Evolutionary conservation across 2,329 filamentous ascomycete genomes (phyloP), one percentile per base, ranked within the genome.

Genomic region (Fusarium lateritium): DNA sequence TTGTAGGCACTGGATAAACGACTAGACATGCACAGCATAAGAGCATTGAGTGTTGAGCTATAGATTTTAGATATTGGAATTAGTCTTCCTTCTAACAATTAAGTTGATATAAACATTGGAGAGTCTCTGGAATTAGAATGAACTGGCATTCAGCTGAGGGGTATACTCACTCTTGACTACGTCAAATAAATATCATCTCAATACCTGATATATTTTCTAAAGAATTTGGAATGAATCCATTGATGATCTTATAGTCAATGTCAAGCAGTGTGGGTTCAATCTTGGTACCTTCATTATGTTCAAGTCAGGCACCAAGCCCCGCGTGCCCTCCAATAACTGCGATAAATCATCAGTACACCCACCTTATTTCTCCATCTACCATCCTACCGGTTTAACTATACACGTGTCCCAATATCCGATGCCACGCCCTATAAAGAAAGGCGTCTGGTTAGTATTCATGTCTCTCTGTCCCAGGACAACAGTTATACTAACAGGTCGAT

Each of bases 341-440:
- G 36, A 58, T 10, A 39, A 22, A 56, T 33, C 6, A 36, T 19
- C 10, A 9, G 4, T 21, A 49, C 13, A 24, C 14, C 24, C 46
- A 46, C 26, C 14, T 28, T 3, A 3, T 15, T 17, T 38, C 9
- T 61, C 7, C 43, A 21, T 50, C 19, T 3, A 28, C 5, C 22
- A 19, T 13, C 28, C 10, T 10, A 13, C 13, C 28, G 13, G 28
- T 11, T 31, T 3, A 31, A 31, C 28, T 13, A 31, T 10, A 13
- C 7, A 11, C 9, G 28, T 31, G 10, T 13, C 28, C 10, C 28
- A 13, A 13, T 3, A 13, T 2, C 3, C 7, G 7, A 75, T 75
- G 73, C 73, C 73, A 0, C 73, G 73, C 2, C 73, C 73, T 21
- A 6, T 49, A 1, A 74, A 71, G 8, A 73, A 75, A 39, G 53